Percentiles rank a stretch among this genome's conserved stretches.
These are phyloP conservation scores for Bacidia rubella DNA, from an alignment of 495 filamentous ascomycete genomes.

Conservation along the genomic window DNA sequence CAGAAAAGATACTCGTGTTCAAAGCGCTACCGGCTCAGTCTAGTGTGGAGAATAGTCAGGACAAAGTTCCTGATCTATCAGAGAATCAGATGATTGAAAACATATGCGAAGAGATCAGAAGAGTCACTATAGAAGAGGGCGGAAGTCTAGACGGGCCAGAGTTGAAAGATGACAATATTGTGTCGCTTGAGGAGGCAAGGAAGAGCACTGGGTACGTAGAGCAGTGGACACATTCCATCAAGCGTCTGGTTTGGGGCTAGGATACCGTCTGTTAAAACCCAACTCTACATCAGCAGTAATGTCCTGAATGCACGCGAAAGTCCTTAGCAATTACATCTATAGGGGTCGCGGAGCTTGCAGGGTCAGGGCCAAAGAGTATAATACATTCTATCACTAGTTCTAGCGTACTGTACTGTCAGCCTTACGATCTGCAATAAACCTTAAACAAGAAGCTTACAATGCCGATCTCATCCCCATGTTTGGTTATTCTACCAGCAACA, in stretches of 20 bases:
- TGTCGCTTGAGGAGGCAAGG: constrained; percentile 70
- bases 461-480: no score
- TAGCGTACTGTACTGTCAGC: no score
- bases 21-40: constrained; percentile 49
- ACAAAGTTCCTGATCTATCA: constrained; percentile 30
- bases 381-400: no score
- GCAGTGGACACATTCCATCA: constrained; percentile 70
- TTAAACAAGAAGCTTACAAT: no score
- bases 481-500: no score
- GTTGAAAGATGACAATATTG: constrained; percentile 63
- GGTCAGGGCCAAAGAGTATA: no score
- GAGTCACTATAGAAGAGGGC: constrained; percentile 27
- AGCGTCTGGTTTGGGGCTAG: constrained; percentile 77
- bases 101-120: constrained; percentile 49
- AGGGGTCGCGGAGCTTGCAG: no score
- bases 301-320: no score
- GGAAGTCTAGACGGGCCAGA: constrained; percentile 18
- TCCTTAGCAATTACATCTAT: no score
- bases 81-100: constrained; percentile 57
- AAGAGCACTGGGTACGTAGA: constrained; percentile 78
- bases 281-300: not conserved
- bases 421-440: no score
- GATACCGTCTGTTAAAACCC: not conserved
- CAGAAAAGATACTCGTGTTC: constrained; percentile 30
- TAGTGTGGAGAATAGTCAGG: constrained; percentile 25